Evolutionary conservation across 257 asterid species (phyloP).

Genomic region (Penstemon davidsonii): DNA sequence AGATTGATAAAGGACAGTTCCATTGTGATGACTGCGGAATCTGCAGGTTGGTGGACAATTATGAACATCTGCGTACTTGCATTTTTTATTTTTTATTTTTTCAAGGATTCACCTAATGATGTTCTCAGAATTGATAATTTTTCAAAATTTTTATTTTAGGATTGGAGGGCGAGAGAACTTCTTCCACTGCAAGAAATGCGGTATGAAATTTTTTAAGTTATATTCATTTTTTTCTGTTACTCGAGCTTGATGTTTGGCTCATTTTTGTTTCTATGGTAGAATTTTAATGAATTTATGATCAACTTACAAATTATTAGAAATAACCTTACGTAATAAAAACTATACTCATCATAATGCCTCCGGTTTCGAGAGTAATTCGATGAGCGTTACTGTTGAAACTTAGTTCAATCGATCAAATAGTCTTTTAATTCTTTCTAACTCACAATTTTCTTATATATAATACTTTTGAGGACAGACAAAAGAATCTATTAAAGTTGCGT

Average conservation of each 20-base stretch:
- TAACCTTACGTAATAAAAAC: too few species aligned
- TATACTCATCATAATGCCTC: too few species aligned
- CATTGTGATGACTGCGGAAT: slow-evolving; percentile 97
- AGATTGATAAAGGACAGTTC: slow-evolving; percentile 79
- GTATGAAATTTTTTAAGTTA: slow-evolving; percentile 36
- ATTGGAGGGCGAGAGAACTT: slow-evolving; percentile 85
- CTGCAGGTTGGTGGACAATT: slow-evolving; percentile 63
- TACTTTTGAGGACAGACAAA: too few species aligned
- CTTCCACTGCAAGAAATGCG: slow-evolving; percentile 93
- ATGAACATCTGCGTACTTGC: background rate
- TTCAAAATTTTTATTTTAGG: slow-evolving; percentile 35
- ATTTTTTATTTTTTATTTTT: background rate
- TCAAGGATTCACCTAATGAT: background rate
- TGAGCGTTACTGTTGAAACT: too few species aligned
- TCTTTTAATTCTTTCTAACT: too few species aligned
- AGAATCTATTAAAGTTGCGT: too few species aligned
- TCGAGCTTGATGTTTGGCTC: background rate
- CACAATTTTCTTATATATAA: too few species aligned
- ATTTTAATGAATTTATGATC: too few species aligned
- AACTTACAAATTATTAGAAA: too few species aligned
- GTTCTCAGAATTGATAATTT: background rate
- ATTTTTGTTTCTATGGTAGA: background rate
- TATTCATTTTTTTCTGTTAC: background rate
- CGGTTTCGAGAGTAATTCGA: too few species aligned
- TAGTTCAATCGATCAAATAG: too few species aligned